Evolutionary conservation across 179 eudicot genomes (phyloP).

Genomic region (Actinidia chinensis): DNA sequence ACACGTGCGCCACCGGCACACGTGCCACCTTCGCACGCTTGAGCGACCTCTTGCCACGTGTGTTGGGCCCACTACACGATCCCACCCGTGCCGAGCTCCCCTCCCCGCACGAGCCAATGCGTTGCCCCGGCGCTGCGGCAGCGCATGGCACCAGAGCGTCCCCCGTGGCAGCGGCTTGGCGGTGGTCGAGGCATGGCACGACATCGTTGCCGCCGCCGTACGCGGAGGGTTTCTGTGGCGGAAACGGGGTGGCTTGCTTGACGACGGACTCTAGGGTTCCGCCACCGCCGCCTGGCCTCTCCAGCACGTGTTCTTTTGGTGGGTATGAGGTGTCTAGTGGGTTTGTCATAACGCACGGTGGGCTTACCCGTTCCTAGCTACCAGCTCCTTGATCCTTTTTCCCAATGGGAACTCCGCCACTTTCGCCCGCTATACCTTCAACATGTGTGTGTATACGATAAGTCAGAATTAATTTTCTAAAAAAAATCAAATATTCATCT

Average conservation of each 20-base stretch:
- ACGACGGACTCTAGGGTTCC: conserved; percentile 84
- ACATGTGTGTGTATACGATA: not conserved
- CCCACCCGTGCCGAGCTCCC: conserved; percentile 52
- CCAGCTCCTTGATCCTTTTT: conserved; percentile 86
- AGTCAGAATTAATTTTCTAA: not conserved
- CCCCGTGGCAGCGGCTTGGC: conserved; percentile 13
- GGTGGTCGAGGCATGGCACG: conserved; percentile 40
- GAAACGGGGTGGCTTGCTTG: conserved; percentile 50
- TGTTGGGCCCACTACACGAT: conserved; percentile 48
- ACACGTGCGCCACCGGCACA: conserved; percentile 15
- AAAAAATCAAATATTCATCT: no score
- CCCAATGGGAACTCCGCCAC: conserved; percentile 72
- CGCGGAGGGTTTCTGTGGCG: conserved; percentile 21
- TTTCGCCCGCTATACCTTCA: conserved; percentile 70
- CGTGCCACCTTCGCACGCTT: conserved; percentile 34
- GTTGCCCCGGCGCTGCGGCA: not conserved
- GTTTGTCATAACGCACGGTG: conserved; percentile 47
- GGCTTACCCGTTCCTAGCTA: conserved; percentile 60
- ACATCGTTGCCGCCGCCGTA: conserved; percentile 25
- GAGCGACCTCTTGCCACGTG: conserved; percentile 19
- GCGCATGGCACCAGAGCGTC: conserved; percentile 58
- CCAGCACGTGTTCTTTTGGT: conserved; percentile 30
- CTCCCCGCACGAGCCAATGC: conserved; percentile 20
- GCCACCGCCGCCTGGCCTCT: conserved; percentile 39
- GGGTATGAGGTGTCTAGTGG: conserved; percentile 11